Conservation (phyloP, 2,329 filamentous ascomycete genomes). For the Cladosporium halotolerans region DNA sequence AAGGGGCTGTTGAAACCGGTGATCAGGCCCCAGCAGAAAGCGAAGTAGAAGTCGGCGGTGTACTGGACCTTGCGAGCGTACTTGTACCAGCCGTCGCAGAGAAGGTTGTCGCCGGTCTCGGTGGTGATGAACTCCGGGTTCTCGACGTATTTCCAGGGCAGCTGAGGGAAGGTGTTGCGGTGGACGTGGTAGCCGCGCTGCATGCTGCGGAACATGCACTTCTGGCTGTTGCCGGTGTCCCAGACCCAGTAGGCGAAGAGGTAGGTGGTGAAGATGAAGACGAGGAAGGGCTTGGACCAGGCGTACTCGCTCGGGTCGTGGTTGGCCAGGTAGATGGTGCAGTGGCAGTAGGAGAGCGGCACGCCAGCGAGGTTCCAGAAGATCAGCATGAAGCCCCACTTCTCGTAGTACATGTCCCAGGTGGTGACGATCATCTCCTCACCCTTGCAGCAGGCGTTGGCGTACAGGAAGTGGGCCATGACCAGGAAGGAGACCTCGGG, state of each 20-base stretch:
- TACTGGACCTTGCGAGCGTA: constrained; percentile 55
- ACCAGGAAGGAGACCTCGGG: constrained; percentile 78
- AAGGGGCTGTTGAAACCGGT: constrained; percentile 75
- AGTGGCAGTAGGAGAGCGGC: constrained; percentile 87
- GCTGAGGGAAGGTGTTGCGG: constrained; percentile 78
- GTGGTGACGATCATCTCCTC: constrained; percentile 86
- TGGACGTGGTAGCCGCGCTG: constrained; percentile 65
- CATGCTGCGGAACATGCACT: constrained; percentile 81
- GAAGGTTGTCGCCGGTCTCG: constrained; percentile 65
- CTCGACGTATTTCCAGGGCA: constrained; percentile 78
- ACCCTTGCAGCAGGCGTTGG: constrained; percentile 85
- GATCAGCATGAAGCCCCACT: constrained; percentile 95
- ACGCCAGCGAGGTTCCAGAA: constrained; percentile 96
- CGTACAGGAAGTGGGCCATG: constrained; percentile 87
- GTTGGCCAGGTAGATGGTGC: constrained; percentile 81
- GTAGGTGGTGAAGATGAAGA: constrained; percentile 62
- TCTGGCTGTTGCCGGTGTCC: constrained; percentile 88
- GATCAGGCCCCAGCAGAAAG: constrained; percentile 71
- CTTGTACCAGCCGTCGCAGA: constrained; percentile 79
- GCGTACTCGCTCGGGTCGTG: constrained; percentile 71
- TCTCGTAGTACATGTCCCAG: constrained; percentile 96
- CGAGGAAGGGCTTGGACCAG: constrained; percentile 65
- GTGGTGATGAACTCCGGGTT: constrained; percentile 75
- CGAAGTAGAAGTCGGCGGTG: constrained; percentile 72
- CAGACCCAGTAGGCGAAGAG: constrained; percentile 83